Evolutionary conservation across 208 protist genomes (phyloP).

Genomic region (Phytomonas sp.): DNA sequence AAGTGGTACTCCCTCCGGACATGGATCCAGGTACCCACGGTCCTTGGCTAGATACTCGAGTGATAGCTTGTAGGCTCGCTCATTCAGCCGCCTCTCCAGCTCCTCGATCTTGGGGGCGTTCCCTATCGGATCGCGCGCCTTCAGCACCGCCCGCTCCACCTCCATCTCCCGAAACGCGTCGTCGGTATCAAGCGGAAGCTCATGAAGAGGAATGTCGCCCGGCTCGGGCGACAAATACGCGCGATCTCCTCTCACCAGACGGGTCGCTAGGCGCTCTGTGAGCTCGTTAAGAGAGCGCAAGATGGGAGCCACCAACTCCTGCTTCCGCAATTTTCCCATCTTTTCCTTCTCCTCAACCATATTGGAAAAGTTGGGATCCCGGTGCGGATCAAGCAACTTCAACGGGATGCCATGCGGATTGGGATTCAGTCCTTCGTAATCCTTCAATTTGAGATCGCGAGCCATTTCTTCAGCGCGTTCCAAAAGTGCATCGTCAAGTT

Average conservation of each 20-base stretch:
- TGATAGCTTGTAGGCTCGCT: slow-evolving; percentile 54
- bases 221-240: slow-evolving; percentile 40
- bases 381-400: slow-evolving; percentile 36
- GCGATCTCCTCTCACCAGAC: slow-evolving; percentile 34
- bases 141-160: slow-evolving; percentile 19
- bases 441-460: slow-evolving; percentile 41
- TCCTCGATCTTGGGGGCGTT: slow-evolving; percentile 42
- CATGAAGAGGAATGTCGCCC: slow-evolving; percentile 34
- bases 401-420: slow-evolving; percentile 49
- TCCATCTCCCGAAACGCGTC: slow-evolving; percentile 36
- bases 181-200: slow-evolving; percentile 39
- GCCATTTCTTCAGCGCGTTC: slow-evolving; percentile 56
- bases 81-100: slow-evolving; percentile 45
- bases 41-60: slow-evolving; percentile 36
- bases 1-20: slow-evolving; percentile 60
- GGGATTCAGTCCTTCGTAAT: slow-evolving; percentile 41
- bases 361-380: slow-evolving; percentile 35
- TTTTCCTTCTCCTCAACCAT: slow-evolving; percentile 2
- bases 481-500: slow-evolving; percentile 60
- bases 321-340: slow-evolving; percentile 4
- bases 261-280: slow-evolving; percentile 43
- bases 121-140: slow-evolving; percentile 36
- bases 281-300: slow-evolving; percentile 51
- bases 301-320: slow-evolving; percentile 24
- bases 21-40: slow-evolving; percentile 57